Base-by-base conservation (phyloP, 2,329 filamentous ascomycete genomes). In the Epicoccum sorghinum region DNA sequence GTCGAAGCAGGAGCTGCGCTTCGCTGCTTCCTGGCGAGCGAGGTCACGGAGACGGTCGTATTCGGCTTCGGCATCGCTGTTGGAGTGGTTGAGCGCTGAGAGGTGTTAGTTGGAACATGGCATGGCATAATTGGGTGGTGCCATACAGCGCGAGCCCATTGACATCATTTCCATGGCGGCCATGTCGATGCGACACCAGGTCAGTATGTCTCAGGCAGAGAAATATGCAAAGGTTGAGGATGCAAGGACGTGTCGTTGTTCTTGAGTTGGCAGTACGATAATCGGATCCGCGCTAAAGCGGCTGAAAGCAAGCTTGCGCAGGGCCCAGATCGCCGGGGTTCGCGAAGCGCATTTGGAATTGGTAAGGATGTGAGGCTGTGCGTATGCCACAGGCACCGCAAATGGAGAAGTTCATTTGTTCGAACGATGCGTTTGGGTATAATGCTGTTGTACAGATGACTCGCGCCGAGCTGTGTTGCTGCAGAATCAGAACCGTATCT, bases 31-130 rank as follows among this genome's bases (percentile, higher is more conserved):
- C 67, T 86, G 82, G 60, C 90, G 87, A 14, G 93, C 95, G 14
- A 93, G 83, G 64, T 89, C 87, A 68, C 95, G 91, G 39, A 98
- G 84, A 48, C 91, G 89, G 73, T 98, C 93, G 77, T 98, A 98
- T 78, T 98, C 93, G 64, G 83, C 86, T 80, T 98, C 93, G 25
- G 71, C 66, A 52, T 68, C 68, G 47, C 51, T 43, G 38, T 68
- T 70, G 52, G 64, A 59, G 60, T 73, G 71, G 58, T 74, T 73
- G 50, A 73, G 67, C 47, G 71, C 72, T 75, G 57, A 22, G 13
- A 25, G 8, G 14, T 57, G 44, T 59, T 52, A 59, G 57, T 7
- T 41, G 7, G 14, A 8, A 18, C 32, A n/a, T 3, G 18, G 18
- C 9, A n/a, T 36, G 18, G 13, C 12, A 32, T n/a, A 41, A 32